Evolutionary conservation across 2,329 filamentous ascomycete species (phyloP).

Genomic region (Diplodia mutila): DNA sequence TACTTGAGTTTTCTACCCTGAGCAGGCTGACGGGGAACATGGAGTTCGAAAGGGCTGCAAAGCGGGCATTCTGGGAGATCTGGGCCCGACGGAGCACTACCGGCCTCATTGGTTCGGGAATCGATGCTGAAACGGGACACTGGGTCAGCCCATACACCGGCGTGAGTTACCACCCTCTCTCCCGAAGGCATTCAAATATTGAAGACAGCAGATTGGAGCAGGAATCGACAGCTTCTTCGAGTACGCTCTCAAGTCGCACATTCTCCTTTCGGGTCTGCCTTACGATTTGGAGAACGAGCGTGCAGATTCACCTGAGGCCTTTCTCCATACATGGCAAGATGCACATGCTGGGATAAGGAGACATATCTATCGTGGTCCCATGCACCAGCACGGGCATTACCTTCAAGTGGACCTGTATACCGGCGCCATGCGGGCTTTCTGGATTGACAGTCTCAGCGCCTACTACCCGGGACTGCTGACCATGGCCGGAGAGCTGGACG

Average conservation of each 20-base stretch:
- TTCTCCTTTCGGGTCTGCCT: slow-evolving; percentile 76
- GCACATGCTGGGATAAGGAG: slow-evolving; percentile 86
- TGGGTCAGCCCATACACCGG: slow-evolving; percentile 92
- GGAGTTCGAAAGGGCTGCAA: slow-evolving; percentile 87
- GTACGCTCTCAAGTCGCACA: slow-evolving; percentile 92
- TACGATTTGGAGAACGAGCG: slow-evolving; percentile 55
- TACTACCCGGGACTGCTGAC: slow-evolving; percentile 91
- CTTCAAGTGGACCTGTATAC: slow-evolving; percentile 87
- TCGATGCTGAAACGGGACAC: slow-evolving; percentile 86
- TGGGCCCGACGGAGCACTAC: slow-evolving; percentile 86
- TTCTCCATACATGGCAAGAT: slow-evolving; percentile 80
- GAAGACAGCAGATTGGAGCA: slow-evolving; percentile 70
- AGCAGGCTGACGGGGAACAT: slow-evolving; percentile 84
- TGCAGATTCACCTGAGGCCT: slow-evolving; percentile 72
- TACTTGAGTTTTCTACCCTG: slow-evolving; percentile 89
- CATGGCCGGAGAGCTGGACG: slow-evolving; percentile 85
- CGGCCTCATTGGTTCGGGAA: slow-evolving; percentile 85
- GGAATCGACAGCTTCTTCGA: slow-evolving; percentile 99
- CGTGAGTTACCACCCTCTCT: slow-evolving; percentile 36
- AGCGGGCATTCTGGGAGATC: slow-evolving; percentile 96
- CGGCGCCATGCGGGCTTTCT: slow-evolving; percentile 84
- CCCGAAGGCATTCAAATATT: slow-evolving; percentile 17
- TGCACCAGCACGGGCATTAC: slow-evolving; percentile 86
- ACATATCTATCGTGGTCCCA: slow-evolving; percentile 79
- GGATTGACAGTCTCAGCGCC: slow-evolving; percentile 94